Evolutionary conservation across 768 basidiomycete species (phyloP), one percentile per base, ranked within the genome.

Genomic region (Lentinula detonsa): DNA sequence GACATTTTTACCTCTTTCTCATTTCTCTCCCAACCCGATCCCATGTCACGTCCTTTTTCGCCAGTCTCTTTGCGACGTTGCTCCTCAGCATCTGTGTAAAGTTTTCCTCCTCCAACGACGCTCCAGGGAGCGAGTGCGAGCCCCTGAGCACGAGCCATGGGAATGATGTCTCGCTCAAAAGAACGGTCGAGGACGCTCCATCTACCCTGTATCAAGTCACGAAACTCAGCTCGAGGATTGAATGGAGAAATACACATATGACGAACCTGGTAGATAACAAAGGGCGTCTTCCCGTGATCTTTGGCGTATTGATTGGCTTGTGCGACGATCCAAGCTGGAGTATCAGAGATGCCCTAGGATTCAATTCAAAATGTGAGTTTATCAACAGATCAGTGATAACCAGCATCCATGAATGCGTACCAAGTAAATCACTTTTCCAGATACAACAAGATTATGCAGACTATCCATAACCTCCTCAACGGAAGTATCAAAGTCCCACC

Each of bases 21-120:
- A 9, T 55, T 74, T 45, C 77, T 76, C 62, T 70, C 65, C 78
- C 78, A 79, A 23, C 40, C 37, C 10, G 18, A 8, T 51, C 21
- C 37, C 49, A 60, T 15, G 1, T 39, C 67, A 2, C 80, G 78
- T 1, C 81, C 81, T 0, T 73, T 72, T 61, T 81, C 79, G 4
- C 62, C 73, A 4, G 65, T 59, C 6, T 59, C 40, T 49, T 52
- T 42, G 4, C 59, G 31, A 16, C 50, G 59, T 33, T 60, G 23
- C 28, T 60, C 59, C 37, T 60, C 59, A 4, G 81, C 88, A 23
- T 78, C 72, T 0, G 85, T 86, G 48, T 82, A 71, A 18, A 89
- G 75, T 64, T 84, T 86, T 62, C 59, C 59, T 7, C 59, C 28
- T 28, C 18, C 69, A 5, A 72, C 56, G 2, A 72, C 75, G 46